Conservation (phyloP, 140 eudicot genomes). For the Cichorium intybus region DNA sequence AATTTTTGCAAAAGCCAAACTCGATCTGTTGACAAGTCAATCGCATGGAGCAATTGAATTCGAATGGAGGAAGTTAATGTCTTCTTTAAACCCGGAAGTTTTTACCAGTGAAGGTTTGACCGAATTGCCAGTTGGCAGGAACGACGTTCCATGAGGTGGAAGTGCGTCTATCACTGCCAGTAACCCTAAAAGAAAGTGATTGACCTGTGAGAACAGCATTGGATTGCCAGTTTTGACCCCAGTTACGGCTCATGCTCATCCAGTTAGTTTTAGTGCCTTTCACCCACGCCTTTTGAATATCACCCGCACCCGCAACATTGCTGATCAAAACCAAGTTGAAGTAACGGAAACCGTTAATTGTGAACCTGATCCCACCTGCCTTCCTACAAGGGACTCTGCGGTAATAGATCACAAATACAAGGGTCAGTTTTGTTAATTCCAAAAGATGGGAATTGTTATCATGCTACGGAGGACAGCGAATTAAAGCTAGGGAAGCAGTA, state of each 20-base stretch:
- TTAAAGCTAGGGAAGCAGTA: not conserved
- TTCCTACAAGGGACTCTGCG: conserved; percentile 74
- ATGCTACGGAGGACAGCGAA: too few species aligned
- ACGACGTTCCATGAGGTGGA: conserved; percentile 68
- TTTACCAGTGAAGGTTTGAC: conserved; percentile 73
- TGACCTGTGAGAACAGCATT: conserved; percentile 60
- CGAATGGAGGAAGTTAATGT: not conserved
- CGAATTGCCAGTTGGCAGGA: conserved; percentile 81
- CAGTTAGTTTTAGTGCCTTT: conserved; percentile 73
- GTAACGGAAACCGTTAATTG: conserved; percentile 80
- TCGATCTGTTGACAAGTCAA: conserved; percentile 11
- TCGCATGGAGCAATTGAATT: conserved; percentile 9
- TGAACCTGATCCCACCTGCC: conserved; percentile 73
- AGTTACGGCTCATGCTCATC: conserved; percentile 82
- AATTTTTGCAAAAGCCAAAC: conserved; percentile 6
- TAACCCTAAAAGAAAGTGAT: conserved; percentile 70
- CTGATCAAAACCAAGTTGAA: conserved; percentile 75
- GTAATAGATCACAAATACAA: conserved; percentile 1
- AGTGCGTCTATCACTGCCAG: conserved; percentile 65
- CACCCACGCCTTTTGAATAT: conserved; percentile 55
- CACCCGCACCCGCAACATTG: conserved; percentile 87
- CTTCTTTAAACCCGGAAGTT: conserved; percentile 54
- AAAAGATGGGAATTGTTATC: not conserved
- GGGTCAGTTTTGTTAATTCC: conserved; percentile 13
- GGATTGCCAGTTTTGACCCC: conserved; percentile 98